phyloP scores from a whole-genome alignment of 441 rosid species.

The Brassica hybrid region DNA sequence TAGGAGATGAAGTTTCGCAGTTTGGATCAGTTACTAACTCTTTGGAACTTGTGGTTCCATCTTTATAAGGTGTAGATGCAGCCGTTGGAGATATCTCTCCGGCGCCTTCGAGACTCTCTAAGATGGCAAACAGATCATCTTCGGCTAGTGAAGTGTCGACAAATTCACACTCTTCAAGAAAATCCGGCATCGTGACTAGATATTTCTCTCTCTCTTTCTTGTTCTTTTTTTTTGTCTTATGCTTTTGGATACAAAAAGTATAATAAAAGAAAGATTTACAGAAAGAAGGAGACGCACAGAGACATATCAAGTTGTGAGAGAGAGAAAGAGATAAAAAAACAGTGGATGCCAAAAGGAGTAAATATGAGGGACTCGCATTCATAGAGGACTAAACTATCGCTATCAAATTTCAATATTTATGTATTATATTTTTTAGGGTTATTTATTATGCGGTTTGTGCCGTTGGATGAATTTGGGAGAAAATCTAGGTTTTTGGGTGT shows the following conservation, averaged over 20 bases:
- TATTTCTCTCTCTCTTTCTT: not conserved
- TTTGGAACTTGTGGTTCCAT: conserved; percentile 32
- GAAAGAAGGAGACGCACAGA: conserved; percentile 36
- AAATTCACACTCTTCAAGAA: conserved; percentile 68
- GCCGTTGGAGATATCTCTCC: conserved; percentile 56
- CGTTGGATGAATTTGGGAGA: conserved; percentile 42
- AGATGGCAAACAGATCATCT: conserved; percentile 78
- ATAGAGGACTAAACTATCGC: conserved; percentile 47
- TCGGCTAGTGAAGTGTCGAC: conserved; percentile 52
- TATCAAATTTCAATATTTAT: conserved; percentile 50
- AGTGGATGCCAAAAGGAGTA: conserved; percentile 47
- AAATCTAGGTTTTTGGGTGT: conserved; percentile 44
- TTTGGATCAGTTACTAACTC: conserved; percentile 28
- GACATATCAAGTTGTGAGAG: conserved; percentile 35
- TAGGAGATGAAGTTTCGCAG: conserved; percentile 44
- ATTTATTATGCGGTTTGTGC: conserved; percentile 39
- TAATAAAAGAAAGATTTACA: conserved; percentile 27
- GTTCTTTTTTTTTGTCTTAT: conserved; percentile 32
- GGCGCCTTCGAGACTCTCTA: conserved; percentile 70
- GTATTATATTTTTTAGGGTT: conserved; percentile 25
- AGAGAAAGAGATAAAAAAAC: conserved; percentile 31
- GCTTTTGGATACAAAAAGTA: conserved; percentile 14
- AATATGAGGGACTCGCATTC: conserved; percentile 42
- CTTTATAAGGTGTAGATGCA: conserved; percentile 34
- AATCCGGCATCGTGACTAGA: conserved; percentile 44